phyloP scores from a whole-genome alignment of 2,329 filamentous ascomycete species.

The Colletotrichum musae region DNA sequence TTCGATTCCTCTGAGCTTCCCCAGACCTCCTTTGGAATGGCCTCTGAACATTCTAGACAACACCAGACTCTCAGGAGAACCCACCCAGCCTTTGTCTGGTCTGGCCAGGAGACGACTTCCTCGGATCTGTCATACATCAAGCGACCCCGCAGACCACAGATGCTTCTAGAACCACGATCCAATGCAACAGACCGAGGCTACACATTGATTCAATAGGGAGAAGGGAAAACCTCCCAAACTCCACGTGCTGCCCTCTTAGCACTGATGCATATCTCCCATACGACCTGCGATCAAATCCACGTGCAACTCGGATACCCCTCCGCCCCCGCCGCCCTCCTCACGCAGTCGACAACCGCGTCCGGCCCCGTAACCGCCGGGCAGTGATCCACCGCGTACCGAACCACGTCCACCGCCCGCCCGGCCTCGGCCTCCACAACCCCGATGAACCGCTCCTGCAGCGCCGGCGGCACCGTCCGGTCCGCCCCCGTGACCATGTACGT shows the following conservation, averaged over 20 bases:
- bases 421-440: slow-evolving; percentile 19
- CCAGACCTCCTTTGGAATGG: too few relatives aligned
- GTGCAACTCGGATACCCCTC: background rate
- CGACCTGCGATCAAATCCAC: background rate
- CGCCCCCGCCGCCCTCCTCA: background rate
- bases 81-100: too few relatives aligned
- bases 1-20: too few relatives aligned
- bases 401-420: slow-evolving; percentile 21
- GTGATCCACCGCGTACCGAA: slow-evolving; percentile 17
- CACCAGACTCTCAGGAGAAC: too few relatives aligned
- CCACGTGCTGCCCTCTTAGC: too few relatives aligned
- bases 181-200: background rate
- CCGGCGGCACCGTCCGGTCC: slow-evolving; percentile 4
- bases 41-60: too few relatives aligned
- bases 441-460: slow-evolving; percentile 16
- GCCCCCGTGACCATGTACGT: slow-evolving; percentile 4
- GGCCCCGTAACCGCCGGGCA: slow-evolving; percentile 20
- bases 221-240: too few relatives aligned
- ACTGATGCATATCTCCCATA: too few relatives aligned
- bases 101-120: too few relatives aligned
- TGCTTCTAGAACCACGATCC: background rate
- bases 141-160: background rate
- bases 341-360: slow-evolving; percentile 10
- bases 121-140: slow-evolving; percentile 10
- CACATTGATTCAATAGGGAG: background rate